Conservation (phyloP, 2,329 filamentous ascomycete genomes). For the Arthrobotrys megalospora region DNA sequence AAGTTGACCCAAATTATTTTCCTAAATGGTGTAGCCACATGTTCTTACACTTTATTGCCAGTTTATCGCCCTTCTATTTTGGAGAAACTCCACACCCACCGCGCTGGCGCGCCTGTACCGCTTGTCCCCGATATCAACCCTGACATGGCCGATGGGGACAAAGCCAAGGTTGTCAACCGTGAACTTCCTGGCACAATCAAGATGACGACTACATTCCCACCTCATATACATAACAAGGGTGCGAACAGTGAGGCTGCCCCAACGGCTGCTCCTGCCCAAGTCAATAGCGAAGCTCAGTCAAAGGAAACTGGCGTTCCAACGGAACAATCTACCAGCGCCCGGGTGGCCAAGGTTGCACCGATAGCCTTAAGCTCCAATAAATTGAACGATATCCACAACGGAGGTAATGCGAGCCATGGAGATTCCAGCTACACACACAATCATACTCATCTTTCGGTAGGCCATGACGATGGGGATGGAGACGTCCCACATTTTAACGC, state of each 20-base stretch:
- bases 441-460: slow-evolving; percentile 29
- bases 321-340: not conserved
- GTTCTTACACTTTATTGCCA: not conserved
- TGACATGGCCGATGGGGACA: not conserved
- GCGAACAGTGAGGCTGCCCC: not conserved
- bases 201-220: slow-evolving; percentile 4
- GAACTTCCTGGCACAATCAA: not conserved
- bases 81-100: slow-evolving; percentile 31
- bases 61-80: slow-evolving; percentile 19
- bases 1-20: slow-evolving; percentile 8
- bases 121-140: slow-evolving; percentile 48
- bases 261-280: slow-evolving; percentile 7
- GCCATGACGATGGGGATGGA: slow-evolving; percentile 22
- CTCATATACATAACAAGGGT: not conserved
- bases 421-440: slow-evolving; percentile 20
- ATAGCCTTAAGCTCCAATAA: not conserved
- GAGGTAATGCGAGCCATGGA: slow-evolving; percentile 22
- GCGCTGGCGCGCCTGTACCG: slow-evolving; percentile 13
- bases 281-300: not conserved
- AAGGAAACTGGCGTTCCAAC: slow-evolving; percentile 1
- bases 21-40: not conserved
- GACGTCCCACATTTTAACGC: not conserved
- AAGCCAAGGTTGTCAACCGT: not conserved
- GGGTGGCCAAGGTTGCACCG: slow-evolving; percentile 1
- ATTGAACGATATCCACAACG: not conserved